Conservation (phyloP, 192 early-diverging fungal genomes). For the Coemansia sp. region DNA sequence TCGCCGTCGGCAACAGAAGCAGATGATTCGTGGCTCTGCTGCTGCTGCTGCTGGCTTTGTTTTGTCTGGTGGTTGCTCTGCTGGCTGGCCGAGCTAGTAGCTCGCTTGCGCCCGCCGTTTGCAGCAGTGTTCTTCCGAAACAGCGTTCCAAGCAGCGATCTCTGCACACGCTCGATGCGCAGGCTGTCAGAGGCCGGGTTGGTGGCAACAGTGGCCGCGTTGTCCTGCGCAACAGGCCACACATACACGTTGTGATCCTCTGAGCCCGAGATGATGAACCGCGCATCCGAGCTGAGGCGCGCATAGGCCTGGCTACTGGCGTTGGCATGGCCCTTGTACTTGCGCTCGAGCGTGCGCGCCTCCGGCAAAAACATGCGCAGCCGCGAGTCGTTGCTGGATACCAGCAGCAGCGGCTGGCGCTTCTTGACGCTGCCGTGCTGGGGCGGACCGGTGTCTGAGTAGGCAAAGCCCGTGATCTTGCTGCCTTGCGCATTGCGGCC, state of each 20-base stretch:
- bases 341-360: slow-evolving; percentile 71
- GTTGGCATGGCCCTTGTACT: slow-evolving; percentile 79
- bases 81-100: not conserved
- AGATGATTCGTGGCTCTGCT: no score
- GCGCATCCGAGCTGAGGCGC: slow-evolving; percentile 70
- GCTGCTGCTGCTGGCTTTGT: no score
- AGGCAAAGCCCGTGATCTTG: slow-evolving; percentile 82
- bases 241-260: slow-evolving; percentile 77
- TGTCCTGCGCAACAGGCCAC: slow-evolving; percentile 56
- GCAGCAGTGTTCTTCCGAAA: no score
- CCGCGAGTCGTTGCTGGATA: slow-evolving; percentile 76
- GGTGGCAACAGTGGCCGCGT: slow-evolving; percentile 44
- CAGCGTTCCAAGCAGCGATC: slow-evolving; percentile 24
- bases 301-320: slow-evolving; percentile 69
- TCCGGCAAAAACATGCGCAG: slow-evolving; percentile 74
- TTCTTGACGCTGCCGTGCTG: slow-evolving; percentile 1
- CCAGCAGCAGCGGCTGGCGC: slow-evolving; percentile 35
- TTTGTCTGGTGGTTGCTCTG: no score
- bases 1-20: not conserved
- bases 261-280: slow-evolving; percentile 77
- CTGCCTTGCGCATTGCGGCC: slow-evolving; percentile 59
- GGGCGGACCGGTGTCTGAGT: slow-evolving; percentile 18
- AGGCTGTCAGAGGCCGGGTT: slow-evolving; percentile 38
- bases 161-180: slow-evolving; percentile 19
- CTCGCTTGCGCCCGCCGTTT: slow-evolving; percentile 1